Base-by-base conservation (phyloP, 208 protist species). In the Leishmania amazonensis region DNA sequence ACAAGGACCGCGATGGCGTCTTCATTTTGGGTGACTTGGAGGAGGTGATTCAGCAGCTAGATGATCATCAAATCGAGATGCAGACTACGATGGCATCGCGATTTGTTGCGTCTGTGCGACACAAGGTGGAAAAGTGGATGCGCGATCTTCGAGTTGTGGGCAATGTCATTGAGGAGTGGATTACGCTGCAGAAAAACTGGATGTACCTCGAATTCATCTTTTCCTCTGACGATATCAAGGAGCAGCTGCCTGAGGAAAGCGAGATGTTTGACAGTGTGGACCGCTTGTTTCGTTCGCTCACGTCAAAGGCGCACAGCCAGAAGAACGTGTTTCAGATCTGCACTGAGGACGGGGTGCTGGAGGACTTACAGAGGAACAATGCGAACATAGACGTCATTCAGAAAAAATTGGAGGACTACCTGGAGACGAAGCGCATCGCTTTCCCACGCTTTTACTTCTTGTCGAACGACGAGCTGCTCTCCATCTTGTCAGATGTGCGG, bases 131-230 rank as follows among this genome's bases (percentile, higher is more conserved):
- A 67, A 91, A 93, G 80, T 99, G 97, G 96, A 92, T 98, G 79
- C 81, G 80, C 49, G 92, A 98, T 68, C 90, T 99, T 57, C 86
- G 88, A 54, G 86, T 90, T 64, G 87, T 99, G 28, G 76, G 90
- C 77, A 92, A 96, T 76, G 96, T 99, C 15, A 89, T 99, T 62
- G 97, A 99, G 47, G 97, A 99, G 79, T 99, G 98, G 98, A 93
- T 99, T 53, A 96, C 91, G 38, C 91, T 98, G 68, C 99, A 99
- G 85, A 97, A 96, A 49, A 96, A 94, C 75, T 99, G 98, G 98
- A 97, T 99, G 90, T 99, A 99, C 87, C 89, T 99, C 21, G 98
- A 99, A 86, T 99, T 99, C 87, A 99, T 99, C 83, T 99, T 99
- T 84, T 95, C 93, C 19, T 99, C 97, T 28, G 95, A 98, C 73